Evolutionary conservation across 352 stramenopile genomes (phyloP), one percentile per base, ranked within the genome.

Genomic region (Globisporangium lucens): DNA sequence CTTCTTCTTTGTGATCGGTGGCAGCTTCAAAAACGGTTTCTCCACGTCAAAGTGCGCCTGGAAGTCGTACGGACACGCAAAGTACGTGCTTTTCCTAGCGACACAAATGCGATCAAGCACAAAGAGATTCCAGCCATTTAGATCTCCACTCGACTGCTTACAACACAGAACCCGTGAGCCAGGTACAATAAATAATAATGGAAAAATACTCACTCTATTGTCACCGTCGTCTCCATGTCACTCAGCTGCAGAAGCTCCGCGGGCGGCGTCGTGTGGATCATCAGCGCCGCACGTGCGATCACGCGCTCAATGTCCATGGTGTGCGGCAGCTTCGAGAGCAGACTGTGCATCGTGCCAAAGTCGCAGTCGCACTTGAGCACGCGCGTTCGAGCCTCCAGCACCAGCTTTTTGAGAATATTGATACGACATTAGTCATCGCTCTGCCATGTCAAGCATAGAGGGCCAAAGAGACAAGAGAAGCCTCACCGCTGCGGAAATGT

Each of bases 71-170:
- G 65, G 65, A 30, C 51, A 62, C 49, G 24, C 8, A 43, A 65
- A 99, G 78, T 24, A 76, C 67, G 68, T 99, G 97, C 68, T 99
- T 85, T 61, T 97, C 87, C 43, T 87, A 99, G 99, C 10, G 99
- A 80, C 24, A 24, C 36, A 99, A 78, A 61, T 46, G 12, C 10
- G 38, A 46, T 46, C 38, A 3, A 13, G 38, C 20, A 20, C 38
- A 46, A 46, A 13, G 38, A 46, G 38, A 6, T 4, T 4, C 38
- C 38, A 20, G 15, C 10, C 38, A 6, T 17, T 46, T 46, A 46
- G 38, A 99, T 76, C 29, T 77, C 7, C 10, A 36, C 2, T 17
- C 7, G 24, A 24, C 24, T 24, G 24, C 0, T 24, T 24, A 24
- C 24, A 24, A 24, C 24, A 24, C 24, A 24, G 24, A 24, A 24